A percentile compares a stretch with the other conserved stretches of the same genome.
Conservation (phyloP, 306 rosid species). For the Ammopiptanthus mongolicus region DNA sequence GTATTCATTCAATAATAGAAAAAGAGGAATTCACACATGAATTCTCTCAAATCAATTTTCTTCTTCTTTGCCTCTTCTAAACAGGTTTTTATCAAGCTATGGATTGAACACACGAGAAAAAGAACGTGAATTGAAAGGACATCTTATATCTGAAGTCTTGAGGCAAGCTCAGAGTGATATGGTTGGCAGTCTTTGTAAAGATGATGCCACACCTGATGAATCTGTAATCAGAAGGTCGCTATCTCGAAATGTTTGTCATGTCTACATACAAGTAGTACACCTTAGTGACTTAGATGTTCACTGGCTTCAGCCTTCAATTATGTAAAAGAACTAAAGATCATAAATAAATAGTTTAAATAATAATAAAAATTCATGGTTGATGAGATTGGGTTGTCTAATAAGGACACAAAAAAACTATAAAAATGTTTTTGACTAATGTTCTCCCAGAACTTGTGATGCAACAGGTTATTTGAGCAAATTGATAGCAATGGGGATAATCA, state of each 20-base stretch:
- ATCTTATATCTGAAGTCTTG: constrained; percentile 16
- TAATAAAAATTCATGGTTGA: background rate
- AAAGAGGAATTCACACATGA: too few species aligned
- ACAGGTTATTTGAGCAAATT: constrained; percentile 17
- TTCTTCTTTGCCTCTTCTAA: background rate
- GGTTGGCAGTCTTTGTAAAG: background rate
- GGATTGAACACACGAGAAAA: constrained; percentile 22
- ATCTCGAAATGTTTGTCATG: background rate
- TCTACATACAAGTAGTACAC: background rate
- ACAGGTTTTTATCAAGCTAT: constrained; percentile 26
- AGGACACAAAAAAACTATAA: background rate
- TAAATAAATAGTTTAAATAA: too few species aligned
- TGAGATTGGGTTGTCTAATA: background rate
- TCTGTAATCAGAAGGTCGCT: constrained; percentile 15
- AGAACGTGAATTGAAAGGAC: constrained; percentile 2
- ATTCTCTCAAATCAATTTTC: too few species aligned
- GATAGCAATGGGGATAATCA: background rate
- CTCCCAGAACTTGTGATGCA: background rate
- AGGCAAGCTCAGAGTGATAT: constrained; percentile 2
- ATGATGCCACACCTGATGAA: constrained; percentile 20
- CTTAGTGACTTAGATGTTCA: background rate
- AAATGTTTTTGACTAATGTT: background rate
- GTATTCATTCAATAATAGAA: too few species aligned
- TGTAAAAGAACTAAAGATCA: too few species aligned
- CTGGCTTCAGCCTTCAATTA: background rate